Evolutionary conservation across 257 asterid species (phyloP).

Genomic region (Solanum sejunctum): DNA sequence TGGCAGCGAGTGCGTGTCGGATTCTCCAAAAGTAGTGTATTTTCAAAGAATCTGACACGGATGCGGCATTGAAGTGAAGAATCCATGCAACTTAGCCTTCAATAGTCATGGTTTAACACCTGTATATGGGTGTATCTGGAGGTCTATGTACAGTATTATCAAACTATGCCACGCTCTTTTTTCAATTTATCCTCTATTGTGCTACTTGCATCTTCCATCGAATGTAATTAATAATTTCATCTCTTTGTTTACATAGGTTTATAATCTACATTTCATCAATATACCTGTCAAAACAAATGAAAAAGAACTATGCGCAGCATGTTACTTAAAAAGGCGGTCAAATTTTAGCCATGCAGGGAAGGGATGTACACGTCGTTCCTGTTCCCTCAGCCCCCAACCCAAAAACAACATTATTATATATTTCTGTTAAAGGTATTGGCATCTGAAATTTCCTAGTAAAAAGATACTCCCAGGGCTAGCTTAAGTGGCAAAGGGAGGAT

Average conservation of each 20-base stretch:
- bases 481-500: no score
- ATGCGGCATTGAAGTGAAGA: no score
- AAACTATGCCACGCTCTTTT: neutral
- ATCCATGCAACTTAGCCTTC: no score
- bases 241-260: neutral
- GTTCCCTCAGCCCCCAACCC: neutral
- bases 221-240: neutral
- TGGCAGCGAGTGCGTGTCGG: no score
- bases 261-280: neutral
- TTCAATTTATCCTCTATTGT: neutral
- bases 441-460: neutral
- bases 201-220: neutral
- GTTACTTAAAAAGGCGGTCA: neutral
- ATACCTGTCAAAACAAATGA: neutral
- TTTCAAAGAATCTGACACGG: no score
- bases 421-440: neutral
- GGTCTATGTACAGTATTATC: neutral
- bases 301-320: neutral
- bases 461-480: neutral
- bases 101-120: neutral
- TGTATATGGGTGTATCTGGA: neutral
- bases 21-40: no score
- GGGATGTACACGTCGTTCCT: neutral
- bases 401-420: neutral
- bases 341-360: neutral